These are phyloP conservation scores for Moesziomyces sp. DNA, from an alignment of 1,284 basidiomycete genomes.

Conservation along the genomic window DNA sequence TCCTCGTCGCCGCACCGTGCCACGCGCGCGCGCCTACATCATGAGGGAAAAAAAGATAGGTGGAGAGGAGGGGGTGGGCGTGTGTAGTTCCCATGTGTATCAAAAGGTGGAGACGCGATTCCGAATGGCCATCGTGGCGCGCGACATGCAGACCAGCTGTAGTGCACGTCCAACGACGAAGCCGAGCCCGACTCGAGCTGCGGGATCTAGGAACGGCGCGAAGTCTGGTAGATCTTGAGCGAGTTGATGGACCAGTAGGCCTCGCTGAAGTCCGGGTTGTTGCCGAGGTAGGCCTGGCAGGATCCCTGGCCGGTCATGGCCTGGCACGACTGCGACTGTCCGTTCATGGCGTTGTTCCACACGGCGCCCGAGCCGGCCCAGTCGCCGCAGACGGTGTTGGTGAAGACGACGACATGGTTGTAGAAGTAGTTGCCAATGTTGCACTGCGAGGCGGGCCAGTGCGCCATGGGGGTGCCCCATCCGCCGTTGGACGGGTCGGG, in stretches of 20 bases:
- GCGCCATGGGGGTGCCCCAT: slow-evolving; percentile 72
- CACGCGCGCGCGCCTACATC: not conserved
- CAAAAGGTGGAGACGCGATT: not conserved
- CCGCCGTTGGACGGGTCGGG: slow-evolving; percentile 63
- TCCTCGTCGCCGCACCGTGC: too few relatives aligned
- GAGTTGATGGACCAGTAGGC: slow-evolving; percentile 57
- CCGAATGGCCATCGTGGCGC: not conserved
- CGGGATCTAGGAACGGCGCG: slow-evolving; percentile 18
- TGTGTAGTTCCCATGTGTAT: not conserved
- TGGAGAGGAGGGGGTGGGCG: slow-evolving; percentile 3
- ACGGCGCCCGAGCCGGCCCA: slow-evolving; percentile 47
- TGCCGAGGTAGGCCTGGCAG: slow-evolving; percentile 37
- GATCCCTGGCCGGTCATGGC: slow-evolving; percentile 31
- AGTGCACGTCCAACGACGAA: not conserved
- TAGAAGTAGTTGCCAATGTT: slow-evolving; percentile 71
- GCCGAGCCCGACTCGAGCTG: slow-evolving; percentile 1
- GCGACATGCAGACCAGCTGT: too few relatives aligned
- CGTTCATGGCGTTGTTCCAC: slow-evolving; percentile 48
- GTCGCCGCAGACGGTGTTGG: slow-evolving; percentile 52
- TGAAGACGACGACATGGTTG: slow-evolving; percentile 55
- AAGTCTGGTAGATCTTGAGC: slow-evolving; percentile 56
- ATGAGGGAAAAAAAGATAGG: not conserved
- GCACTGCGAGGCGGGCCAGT: slow-evolving; percentile 70
- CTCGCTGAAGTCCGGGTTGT: slow-evolving; percentile 39
- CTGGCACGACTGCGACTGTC: slow-evolving; percentile 45